These are phyloP conservation scores for Arachis stenosperma DNA, from an alignment of 306 rosid genomes.

Conservation along the genomic window DNA sequence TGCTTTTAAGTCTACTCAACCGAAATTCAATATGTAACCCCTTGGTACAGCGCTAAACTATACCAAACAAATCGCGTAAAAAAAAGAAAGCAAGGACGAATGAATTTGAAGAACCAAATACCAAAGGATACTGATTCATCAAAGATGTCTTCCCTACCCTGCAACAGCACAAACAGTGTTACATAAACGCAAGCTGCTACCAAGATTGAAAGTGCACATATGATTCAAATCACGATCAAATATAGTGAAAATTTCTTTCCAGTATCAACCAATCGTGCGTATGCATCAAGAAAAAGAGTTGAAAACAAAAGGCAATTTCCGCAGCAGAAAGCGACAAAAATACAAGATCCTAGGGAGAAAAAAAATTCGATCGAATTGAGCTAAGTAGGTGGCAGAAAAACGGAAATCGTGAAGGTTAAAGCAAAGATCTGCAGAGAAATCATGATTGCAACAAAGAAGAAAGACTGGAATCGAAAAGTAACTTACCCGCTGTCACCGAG, in stretches of 20 bases:
- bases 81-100: conserved; percentile 9
- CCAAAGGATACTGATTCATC: conserved; percentile 98
- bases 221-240: not conserved
- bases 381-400: not conserved
- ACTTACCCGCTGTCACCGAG: conserved; percentile 98
- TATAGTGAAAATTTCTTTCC: not conserved
- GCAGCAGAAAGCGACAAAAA: conserved; percentile 13
- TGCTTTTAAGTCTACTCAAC: not conserved
- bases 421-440: conserved; percentile 20
- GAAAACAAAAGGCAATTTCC: conserved; percentile 11
- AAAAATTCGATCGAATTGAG: no score
- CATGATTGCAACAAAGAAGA: conserved; percentile 16
- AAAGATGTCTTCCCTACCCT: conserved; percentile 99
- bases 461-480: conserved; percentile 4
- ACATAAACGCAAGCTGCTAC: conserved; percentile 20
- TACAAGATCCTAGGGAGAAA: no score
- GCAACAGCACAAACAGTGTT: conserved; percentile 46
- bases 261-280: not conserved
- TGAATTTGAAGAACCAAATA: not conserved
- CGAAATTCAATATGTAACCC: not conserved
- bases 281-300: not conserved
- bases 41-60: not conserved
- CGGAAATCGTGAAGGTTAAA: not conserved
- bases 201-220: conserved; percentile 2
- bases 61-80: not conserved